Percentiles rank a stretch among this genome's conserved stretches.
These are phyloP conservation scores for Fusarium fujikuroi DNA, from an alignment of 2,329 filamentous ascomycete species.

Conservation along the genomic window DNA sequence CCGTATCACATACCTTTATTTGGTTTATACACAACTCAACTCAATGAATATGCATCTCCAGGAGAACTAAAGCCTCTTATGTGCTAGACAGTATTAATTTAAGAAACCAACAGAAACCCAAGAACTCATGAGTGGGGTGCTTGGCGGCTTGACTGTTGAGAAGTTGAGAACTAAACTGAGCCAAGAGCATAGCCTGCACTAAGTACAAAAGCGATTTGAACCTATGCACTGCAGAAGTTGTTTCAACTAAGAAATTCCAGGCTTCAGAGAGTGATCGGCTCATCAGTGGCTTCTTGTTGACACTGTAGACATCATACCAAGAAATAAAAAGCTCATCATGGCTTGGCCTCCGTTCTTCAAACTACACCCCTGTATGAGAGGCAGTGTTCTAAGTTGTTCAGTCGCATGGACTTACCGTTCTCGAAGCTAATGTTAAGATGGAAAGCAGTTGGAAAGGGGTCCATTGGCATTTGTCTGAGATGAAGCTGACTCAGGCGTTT, in stretches of 20 bases:
- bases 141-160: neutral
- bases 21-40: neutral
- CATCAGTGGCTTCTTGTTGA: neutral
- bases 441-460: accelerated
- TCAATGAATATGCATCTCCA: accelerated
- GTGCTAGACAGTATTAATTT: accelerated
- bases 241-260: accelerated
- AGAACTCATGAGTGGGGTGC: neutral
- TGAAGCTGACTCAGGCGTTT: too few relatives aligned
- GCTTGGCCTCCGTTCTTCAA: accelerated
- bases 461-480: accelerated
- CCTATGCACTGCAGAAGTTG: accelerated
- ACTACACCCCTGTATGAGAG: accelerated
- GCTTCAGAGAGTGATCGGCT: accelerated
- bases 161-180: neutral
- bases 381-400: accelerated
- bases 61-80: accelerated
- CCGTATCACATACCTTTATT: accelerated
- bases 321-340: neutral
- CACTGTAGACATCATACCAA: neutral
- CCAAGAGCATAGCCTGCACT: neutral
- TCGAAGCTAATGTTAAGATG: accelerated
- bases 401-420: accelerated
- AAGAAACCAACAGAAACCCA: accelerated
- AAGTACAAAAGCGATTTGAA: accelerated